These are phyloP conservation scores for Boletus bicolor DNA, from an alignment of 768 basidiomycete genomes.

Conservation along the genomic window DNA sequence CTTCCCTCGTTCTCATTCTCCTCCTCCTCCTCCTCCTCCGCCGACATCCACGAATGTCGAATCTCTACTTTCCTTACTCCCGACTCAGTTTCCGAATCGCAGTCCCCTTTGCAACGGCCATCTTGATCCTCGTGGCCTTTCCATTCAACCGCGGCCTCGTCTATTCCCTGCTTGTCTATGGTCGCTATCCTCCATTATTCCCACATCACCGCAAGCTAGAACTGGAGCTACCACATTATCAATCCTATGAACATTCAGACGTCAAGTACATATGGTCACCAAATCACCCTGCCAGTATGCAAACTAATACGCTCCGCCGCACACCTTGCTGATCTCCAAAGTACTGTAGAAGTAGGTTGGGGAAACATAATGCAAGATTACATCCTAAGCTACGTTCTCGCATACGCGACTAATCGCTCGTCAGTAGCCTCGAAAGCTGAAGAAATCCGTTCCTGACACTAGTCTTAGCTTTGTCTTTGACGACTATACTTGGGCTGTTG, in stretches of 20 bases:
- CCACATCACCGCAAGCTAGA: not conserved
- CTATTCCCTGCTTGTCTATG: not conserved
- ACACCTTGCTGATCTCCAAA: not conserved
- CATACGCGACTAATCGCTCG: constrained; percentile 34
- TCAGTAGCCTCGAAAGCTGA: constrained; percentile 15
- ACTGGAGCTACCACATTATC: not conserved
- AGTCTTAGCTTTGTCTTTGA: constrained; percentile 37
- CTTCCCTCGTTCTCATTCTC: no score
- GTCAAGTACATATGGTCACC: not conserved
- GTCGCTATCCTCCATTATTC: not conserved
- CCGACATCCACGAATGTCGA: not conserved
- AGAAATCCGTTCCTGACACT: not conserved
- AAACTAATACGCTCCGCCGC: not conserved
- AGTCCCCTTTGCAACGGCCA: not conserved
- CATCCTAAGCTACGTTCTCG: constrained; percentile 33
- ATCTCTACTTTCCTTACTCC: not conserved
- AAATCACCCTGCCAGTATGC: not conserved
- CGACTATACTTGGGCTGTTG: constrained; percentile 39
- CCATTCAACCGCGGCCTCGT: not conserved
- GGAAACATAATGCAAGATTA: constrained; percentile 40
- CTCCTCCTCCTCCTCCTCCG: no score
- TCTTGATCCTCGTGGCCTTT: not conserved
- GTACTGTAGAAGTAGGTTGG: constrained; percentile 32
- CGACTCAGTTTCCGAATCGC: not conserved
- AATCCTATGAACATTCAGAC: not conserved